Conservation (phyloP, 1,284 basidiomycete species). For the Leccinum pachyderme region DNA sequence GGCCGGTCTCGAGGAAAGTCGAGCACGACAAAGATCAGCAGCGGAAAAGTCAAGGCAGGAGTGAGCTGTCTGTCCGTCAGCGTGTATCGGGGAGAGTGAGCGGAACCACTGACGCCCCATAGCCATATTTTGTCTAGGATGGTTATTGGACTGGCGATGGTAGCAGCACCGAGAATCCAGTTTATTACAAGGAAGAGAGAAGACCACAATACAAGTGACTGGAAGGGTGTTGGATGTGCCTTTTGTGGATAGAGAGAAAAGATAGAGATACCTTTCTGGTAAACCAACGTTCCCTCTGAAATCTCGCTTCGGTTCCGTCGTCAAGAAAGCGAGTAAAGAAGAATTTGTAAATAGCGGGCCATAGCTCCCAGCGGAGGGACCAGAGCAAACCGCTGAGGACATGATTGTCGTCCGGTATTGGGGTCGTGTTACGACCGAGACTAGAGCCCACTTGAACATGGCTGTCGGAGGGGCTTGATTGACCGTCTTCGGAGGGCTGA, state of each 20-base stretch:
- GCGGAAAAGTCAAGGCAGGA: conserved; percentile 41
- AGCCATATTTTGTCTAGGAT: conserved; percentile 59
- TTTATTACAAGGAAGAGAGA: conserved; percentile 66
- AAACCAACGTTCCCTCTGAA: conserved; percentile 53
- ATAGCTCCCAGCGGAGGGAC: conserved; percentile 41
- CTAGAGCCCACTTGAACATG: conserved; percentile 34
- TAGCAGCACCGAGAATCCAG: conserved; percentile 62
- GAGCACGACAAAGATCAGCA: conserved; percentile 57
- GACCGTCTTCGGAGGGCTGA: conserved; percentile 49
- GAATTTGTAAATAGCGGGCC: conserved; percentile 44
- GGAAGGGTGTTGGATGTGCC: background rate
- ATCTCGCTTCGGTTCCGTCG: conserved; percentile 57
- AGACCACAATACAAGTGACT: conserved; percentile 63
- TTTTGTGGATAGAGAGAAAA: background rate
- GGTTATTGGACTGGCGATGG: conserved; percentile 47
- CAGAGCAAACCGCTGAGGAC: conserved; percentile 28
- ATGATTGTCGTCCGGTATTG: conserved; percentile 33
- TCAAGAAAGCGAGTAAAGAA: conserved; percentile 59
- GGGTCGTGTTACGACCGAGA: conserved; percentile 35
- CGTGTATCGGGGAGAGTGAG: conserved; percentile 27
- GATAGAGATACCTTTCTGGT: conserved; percentile 40
- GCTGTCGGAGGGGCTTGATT: conserved; percentile 45
- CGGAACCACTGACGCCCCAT: conserved; percentile 48
- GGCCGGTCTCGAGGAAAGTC: conserved; percentile 67
- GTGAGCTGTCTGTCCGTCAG: conserved; percentile 41